Base-by-base conservation (phyloP, 2,329 filamentous ascomycete species). In the Grosmannia serpens region DNA sequence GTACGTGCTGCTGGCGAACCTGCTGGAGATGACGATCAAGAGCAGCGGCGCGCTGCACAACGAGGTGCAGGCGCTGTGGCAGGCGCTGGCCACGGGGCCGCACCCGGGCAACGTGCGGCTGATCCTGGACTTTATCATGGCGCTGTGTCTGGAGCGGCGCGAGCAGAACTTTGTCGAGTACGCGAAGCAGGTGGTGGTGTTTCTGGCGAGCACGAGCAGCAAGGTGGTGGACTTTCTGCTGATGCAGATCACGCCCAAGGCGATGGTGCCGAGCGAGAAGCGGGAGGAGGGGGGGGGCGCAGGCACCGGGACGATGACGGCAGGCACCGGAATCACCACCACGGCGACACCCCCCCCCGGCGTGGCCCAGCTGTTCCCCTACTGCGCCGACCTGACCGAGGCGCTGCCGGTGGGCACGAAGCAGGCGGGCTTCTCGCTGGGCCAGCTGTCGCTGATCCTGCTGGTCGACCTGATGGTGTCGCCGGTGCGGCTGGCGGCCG, bases 161-260 rank as follows among this genome's bases (percentile, higher is more conserved):
- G 95, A 99, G 70, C 94, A 99, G 67, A 97, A 96, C 66, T 99
- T 96, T 70, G 92, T 99, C 58, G 90, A 96, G 65, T 96, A 95
- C 68, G 92, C 92, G 6, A 99, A 97, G 74, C 94, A 99, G 70
- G 94, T 99, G 56, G 91, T 97, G 20, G 95, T 99, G 1, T 97
- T 96, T 69, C 72, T 99, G 6, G 95, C 94, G 0, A 94, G 89
- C 63, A 96, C 80, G 0, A 79, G 76, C 62, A 81, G 75, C 81
- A 95, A 95, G 67, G 91, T 99, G 3, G 86, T 99, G 13, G 94
- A 99, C 63, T 96, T 96, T 65, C 78, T 99, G 58, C 76, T 97
- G 31, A 80, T 95, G 72, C 91, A 96, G 64, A 91, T 99, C 62
- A 89, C 84, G 0, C 92, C 95, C 1, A 95, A 94, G 70, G 88